These are phyloP conservation scores for Citrus mangshanensis DNA, from an alignment of 345 rosid genomes.

Conservation along the genomic window DNA sequence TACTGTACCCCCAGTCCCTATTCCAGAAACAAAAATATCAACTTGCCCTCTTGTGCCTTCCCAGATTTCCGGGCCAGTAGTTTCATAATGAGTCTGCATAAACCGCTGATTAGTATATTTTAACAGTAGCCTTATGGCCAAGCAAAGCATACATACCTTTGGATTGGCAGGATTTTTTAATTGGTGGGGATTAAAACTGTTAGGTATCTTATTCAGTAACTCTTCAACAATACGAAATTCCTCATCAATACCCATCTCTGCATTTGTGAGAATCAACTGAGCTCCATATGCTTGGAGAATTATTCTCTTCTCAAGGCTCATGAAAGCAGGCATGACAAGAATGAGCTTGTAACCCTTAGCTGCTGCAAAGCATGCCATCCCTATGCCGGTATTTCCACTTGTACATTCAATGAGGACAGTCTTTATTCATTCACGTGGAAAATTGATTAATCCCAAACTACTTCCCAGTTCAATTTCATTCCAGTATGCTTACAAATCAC, in stretches of 20 bases:
- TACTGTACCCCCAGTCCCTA: constrained; percentile 56
- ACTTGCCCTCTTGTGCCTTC: constrained; percentile 44
- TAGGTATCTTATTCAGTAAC: constrained; percentile 45
- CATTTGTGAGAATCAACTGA: too few relatives aligned
- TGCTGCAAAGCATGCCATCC: constrained; percentile 66
- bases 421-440: constrained; percentile 17
- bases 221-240: constrained; percentile 51
- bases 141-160: constrained; percentile 31
- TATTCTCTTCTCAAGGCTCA: constrained; percentile 60
- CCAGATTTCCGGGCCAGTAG: constrained; percentile 70
- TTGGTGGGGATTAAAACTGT: constrained; percentile 44
- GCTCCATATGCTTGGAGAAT: constrained; percentile 71
- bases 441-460: too few relatives aligned
- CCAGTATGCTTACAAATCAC: too few relatives aligned
- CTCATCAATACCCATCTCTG: background rate
- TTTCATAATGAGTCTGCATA: constrained; percentile 63
- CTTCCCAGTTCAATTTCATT: too few relatives aligned
- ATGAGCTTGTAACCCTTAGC: constrained; percentile 60
- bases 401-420: constrained; percentile 55
- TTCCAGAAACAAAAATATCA: constrained; percentile 46
- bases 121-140: background rate
- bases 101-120: background rate
- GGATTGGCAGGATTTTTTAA: constrained; percentile 71
- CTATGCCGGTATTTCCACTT: constrained; percentile 78
- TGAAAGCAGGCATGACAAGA: constrained; percentile 45